phyloP scores from a whole-genome alignment of 441 rosid genomes.

The Erysimum cheiri region DNA sequence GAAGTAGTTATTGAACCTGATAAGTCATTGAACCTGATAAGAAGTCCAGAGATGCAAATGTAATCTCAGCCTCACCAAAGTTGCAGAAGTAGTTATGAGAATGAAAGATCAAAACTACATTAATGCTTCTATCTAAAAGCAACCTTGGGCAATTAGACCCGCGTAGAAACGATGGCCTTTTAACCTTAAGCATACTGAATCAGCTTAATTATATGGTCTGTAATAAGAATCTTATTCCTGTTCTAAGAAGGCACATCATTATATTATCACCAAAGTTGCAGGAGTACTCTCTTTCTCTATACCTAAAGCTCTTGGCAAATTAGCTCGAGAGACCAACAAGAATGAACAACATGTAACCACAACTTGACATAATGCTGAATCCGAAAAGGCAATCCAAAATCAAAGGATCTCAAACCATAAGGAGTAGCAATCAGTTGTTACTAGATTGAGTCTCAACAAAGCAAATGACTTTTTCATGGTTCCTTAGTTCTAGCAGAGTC shows the following conservation, averaged over 20 bases:
- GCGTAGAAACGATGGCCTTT: neutral
- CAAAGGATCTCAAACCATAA: too few relatives aligned
- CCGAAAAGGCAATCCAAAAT: too few relatives aligned
- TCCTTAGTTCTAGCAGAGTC: too few relatives aligned
- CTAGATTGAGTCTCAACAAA: too few relatives aligned
- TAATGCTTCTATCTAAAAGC: neutral
- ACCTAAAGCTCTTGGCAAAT: neutral
- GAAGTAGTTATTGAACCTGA: too few relatives aligned
- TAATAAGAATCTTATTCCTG: neutral
- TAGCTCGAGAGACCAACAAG: constrained; percentile 5
- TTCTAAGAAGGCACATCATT: neutral
- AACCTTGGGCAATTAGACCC: neutral
- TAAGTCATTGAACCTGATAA: too few relatives aligned
- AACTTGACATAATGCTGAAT: neutral
- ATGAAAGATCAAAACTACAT: neutral
- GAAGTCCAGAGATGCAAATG: neutral
- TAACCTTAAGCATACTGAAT: constrained; percentile 17
- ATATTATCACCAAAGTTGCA: neutral
- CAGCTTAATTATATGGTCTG: neutral
- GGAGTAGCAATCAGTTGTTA: too few relatives aligned
- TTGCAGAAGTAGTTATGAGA: constrained; percentile 1
- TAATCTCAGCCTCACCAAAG: constrained; percentile 1
- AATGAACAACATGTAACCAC: constrained; percentile 14
- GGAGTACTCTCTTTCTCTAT: neutral
- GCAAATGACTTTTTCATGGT: too few relatives aligned